These are phyloP conservation scores for Oryza longistaminata DNA, from an alignment of 176 grass and related monocot genomes.

Conservation along the genomic window DNA sequence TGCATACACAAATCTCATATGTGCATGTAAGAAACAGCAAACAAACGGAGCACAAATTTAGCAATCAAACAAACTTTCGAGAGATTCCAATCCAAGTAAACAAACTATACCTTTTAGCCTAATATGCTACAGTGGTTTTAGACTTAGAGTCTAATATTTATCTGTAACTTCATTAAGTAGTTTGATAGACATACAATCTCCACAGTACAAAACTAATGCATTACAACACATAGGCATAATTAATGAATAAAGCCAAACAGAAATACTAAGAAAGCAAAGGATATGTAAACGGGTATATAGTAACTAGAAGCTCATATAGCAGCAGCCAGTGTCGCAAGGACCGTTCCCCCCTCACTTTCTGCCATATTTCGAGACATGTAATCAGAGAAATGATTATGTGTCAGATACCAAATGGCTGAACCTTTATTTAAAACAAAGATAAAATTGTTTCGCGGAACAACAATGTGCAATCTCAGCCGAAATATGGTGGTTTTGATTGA, in stretches of 20 bases:
- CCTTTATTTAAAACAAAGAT: not conserved
- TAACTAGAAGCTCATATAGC: slow-evolving; percentile 43
- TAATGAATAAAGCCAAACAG: not conserved
- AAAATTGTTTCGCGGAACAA: not conserved
- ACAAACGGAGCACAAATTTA: not conserved
- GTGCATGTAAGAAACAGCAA: not conserved
- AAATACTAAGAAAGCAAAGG: not conserved
- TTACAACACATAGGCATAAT: too few species aligned
- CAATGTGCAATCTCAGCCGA: slow-evolving; percentile 50
- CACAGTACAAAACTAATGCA: not conserved
- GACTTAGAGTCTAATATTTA: not conserved
- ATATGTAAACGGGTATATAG: slow-evolving; percentile 46
- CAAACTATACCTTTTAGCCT: not conserved
- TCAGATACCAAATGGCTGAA: slow-evolving; percentile 54
- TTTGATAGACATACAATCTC: not conserved
- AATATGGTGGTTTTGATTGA: slow-evolving; percentile 59
- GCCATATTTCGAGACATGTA: slow-evolving; percentile 54
- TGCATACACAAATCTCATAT: not conserved
- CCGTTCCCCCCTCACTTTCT: slow-evolving; percentile 26
- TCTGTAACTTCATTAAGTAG: not conserved
- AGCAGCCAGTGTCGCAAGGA: slow-evolving; percentile 48
- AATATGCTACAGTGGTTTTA: not conserved
- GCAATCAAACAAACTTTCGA: not conserved
- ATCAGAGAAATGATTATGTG: slow-evolving; percentile 13
- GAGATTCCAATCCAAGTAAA: not conserved